Evolutionary conservation across 2,329 filamentous ascomycete species (phyloP), one percentile per base, ranked within the genome.

Genomic region (Corniculantispora saksenae): DNA sequence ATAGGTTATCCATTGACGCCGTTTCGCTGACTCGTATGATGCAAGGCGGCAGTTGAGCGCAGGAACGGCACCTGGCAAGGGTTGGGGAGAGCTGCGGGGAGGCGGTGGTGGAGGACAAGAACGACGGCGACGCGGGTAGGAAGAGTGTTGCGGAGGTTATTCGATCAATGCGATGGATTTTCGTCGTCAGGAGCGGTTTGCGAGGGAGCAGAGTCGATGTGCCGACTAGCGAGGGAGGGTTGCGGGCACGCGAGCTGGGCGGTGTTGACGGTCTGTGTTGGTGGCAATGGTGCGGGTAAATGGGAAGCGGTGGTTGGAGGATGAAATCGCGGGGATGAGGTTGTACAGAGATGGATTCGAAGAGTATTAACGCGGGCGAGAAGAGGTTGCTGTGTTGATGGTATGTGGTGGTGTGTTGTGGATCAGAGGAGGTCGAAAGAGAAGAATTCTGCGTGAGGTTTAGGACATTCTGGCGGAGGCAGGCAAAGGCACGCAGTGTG

Each of bases 1-100:
- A 94, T 83, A 88, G 80, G 76, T 84, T 86, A 79, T 87, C 86
- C 86, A 88, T 88, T 76, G 77, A 80, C 79, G 76, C 75, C 73
- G 64, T 70, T 66, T 71, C 69, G 72, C 51, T 61, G 63, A 61
- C 63, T 61, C 63, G 56, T 61, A 48, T 56, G 61, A 64, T 53
- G 61, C 54, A 64, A 59, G 61, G 54, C 54, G 61, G 25, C 54
- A 27, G 54, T 59, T 64, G 61, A 64, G 61, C 61, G 61, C 61
- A 64, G 61, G 53, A 57, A 50, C 61, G 61, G 61, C 61, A 64
- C 61, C 54, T 58, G 61, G 54, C 61, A 51, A 59, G 23, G 53
- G 38, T 58, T n/a, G 61, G 47, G 35, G 25, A 58, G 23, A 17
- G 61, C 61, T 50, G 61, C 54, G 47, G 54, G 54, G 61, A 56